Conservation (phyloP, 805 yeast species). For the Pichia exigua region DNA sequence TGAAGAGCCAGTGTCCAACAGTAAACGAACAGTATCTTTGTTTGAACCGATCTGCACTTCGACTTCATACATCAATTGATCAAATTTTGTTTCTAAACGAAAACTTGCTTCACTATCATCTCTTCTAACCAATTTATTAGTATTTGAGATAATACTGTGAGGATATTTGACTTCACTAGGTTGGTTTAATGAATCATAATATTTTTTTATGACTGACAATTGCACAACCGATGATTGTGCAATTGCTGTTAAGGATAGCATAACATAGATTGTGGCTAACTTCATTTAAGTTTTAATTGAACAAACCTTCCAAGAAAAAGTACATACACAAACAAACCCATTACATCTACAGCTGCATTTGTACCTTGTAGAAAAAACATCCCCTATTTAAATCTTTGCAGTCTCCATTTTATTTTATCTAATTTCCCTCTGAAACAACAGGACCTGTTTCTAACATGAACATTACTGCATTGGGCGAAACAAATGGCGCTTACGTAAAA, state of each 20-base stretch:
- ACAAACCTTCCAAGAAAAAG: background rate
- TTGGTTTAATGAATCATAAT: background rate
- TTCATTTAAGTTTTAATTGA: background rate
- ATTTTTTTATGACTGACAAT: background rate
- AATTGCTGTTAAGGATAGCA: background rate
- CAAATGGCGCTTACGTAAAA: background rate
- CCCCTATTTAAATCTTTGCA: background rate
- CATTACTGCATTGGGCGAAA: background rate
- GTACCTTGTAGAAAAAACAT: background rate
- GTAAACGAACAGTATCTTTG: conserved; percentile 38
- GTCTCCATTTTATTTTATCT: background rate
- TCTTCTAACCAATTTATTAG: conserved; percentile 2
- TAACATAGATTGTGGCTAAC: background rate
- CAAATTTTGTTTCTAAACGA: conserved; percentile 2
- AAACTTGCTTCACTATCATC: background rate
- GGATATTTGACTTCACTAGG: background rate
- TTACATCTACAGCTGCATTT: too few relatives aligned
- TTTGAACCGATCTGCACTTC: conserved; percentile 45
- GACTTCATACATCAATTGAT: conserved; percentile 28
- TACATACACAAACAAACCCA: too few relatives aligned
- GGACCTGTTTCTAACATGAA: background rate
- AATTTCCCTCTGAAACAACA: background rate
- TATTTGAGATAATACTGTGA: background rate
- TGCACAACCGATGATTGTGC: background rate
- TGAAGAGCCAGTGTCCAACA: conserved; percentile 62